phyloP scores from a whole-genome alignment of 495 filamentous ascomycete genomes.

The Parmelia sp. region DNA sequence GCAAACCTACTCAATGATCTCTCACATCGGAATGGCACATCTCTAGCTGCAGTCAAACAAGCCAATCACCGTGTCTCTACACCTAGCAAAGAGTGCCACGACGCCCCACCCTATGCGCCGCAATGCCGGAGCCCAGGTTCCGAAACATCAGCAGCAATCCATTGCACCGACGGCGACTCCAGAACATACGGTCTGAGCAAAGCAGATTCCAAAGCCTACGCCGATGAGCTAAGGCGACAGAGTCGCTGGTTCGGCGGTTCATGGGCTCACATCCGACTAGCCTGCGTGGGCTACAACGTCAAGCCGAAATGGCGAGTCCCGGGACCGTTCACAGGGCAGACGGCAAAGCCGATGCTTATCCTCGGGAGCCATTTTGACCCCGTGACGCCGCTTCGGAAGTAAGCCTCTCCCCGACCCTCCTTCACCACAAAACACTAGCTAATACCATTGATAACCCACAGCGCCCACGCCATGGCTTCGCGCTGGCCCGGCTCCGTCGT shows the following conservation, averaged over 20 bases:
- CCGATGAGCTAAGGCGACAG: slow-evolving; percentile 30
- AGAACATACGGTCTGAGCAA: slow-evolving; percentile 29
- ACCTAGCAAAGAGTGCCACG: neutral
- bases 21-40: neutral
- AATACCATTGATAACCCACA: neutral
- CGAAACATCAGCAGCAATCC: slow-evolving; percentile 37
- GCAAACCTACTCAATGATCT: slow-evolving; percentile 11
- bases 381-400: slow-evolving; percentile 30
- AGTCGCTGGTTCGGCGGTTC: slow-evolving; percentile 45
- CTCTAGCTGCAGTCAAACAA: slow-evolving; percentile 12
- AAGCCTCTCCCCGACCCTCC: neutral
- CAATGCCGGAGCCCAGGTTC: slow-evolving; percentile 7
- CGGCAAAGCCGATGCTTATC: slow-evolving; percentile 52
- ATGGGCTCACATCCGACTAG: slow-evolving; percentile 50
- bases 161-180: slow-evolving; percentile 41
- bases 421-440: neutral
- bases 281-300: slow-evolving; percentile 52
- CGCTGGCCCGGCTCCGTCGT: slow-evolving; percentile 43
- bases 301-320: slow-evolving; percentile 52
- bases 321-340: slow-evolving; percentile 24
- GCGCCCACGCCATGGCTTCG: slow-evolving; percentile 32
- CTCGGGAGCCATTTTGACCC: slow-evolving; percentile 55
- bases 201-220: slow-evolving; percentile 35
- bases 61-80: neutral
- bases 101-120: slow-evolving; percentile 5